Evolutionary conservation across 495 filamentous ascomycete genomes (phyloP), one percentile per base, ranked within the genome.

Genomic region (Penicillium cataractarum): DNA sequence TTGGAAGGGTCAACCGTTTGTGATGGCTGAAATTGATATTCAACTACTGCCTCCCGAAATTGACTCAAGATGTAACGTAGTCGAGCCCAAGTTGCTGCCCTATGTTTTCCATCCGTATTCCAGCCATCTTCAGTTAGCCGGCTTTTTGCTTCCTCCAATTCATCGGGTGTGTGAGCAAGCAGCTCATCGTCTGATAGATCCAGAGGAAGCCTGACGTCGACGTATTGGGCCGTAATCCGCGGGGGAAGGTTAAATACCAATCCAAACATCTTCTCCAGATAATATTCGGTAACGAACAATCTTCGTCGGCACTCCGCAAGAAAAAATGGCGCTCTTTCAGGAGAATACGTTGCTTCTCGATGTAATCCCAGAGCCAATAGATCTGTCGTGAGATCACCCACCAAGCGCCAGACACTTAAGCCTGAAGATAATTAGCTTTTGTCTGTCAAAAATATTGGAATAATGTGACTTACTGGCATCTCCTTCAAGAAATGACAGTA

Each of bases 211-310:
- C 62, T 62, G 63, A 55, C 48, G 33, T 68, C 65, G 5, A 51
- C 58, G 53, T 66, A 55, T 55, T 53, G 60, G 50, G 64, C 39
- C 2, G 66, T 59, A 19, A 69, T 69, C 12, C 66, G 64, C 33
- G 66, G 63, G 19, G 66, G 66, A 26, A 48, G 66, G 53, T 63
- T 63, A 33, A 69, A 66, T 6, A 69, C 39, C 53, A 63, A 15
- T 29, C 46, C 63, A n/a, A 69, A 66, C 53, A 69, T 55, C 35
- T 69, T 69, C 19, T 69, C 66, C 6, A 69, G 48, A 32, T 66
- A 66, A 61, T 69, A 69, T 33, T 54, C 63, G 32, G 56, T 61
- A 4, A 44, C 60, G 42, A 66, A 69, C 2, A 26, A 59, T 42
- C 55, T 66, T 26, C 66, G 57, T 22, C 66, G 59, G 48, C 60